Evolutionary conservation across 352 stramenopile species (phyloP), one percentile per base, ranked within the genome.

Genomic region (Phytopythium helicoides): DNA sequence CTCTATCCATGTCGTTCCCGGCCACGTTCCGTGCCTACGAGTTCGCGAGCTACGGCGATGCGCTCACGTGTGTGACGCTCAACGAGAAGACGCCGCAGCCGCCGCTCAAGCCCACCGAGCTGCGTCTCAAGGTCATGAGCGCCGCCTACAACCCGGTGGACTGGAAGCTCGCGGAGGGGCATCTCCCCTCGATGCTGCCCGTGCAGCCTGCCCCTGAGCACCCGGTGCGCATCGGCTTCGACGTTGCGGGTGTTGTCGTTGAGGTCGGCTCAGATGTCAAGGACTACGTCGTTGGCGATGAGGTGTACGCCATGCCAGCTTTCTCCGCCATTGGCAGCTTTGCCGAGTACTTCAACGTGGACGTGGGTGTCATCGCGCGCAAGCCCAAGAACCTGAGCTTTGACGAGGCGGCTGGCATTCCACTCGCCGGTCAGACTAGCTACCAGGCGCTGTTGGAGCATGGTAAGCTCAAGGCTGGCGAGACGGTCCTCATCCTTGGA

Each of bases 321-420:
- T 25, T 47, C n/a, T 33, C 31, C 1, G 19, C 3, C 40, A 41
- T 18, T 1, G 60, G 54, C 7, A 61, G 64, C 1, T 60, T 84
- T 21, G 73, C 58, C 49, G 73, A 84, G 53, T 84, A 77, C 34
- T 41, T 73, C 15, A 56, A 54, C 22, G 15, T 70, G 15, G 62
- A 62, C 12, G 54, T 44, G 6, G 26, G 68, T 49, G 31, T 54
- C 7, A 48, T 84, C 22, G 58, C 61, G n/a, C 52, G 22, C 53
- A 85, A 85, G 55, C 73, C 73, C 4, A 62, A 38, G 41, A 71
- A 52, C 19, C 41, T 81, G 28, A 53, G 60, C 36, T 81, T 71
- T 37, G 47, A 68, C 12, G 45, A 85, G 36, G 71, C 73, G 0
- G 73, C 68, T 0, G 60, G 52, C 1, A 52, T 72, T 22, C 68